These are phyloP conservation scores for Rutstroemia sydowiana DNA, from an alignment of 2,329 filamentous ascomycete genomes.

Conservation along the genomic window DNA sequence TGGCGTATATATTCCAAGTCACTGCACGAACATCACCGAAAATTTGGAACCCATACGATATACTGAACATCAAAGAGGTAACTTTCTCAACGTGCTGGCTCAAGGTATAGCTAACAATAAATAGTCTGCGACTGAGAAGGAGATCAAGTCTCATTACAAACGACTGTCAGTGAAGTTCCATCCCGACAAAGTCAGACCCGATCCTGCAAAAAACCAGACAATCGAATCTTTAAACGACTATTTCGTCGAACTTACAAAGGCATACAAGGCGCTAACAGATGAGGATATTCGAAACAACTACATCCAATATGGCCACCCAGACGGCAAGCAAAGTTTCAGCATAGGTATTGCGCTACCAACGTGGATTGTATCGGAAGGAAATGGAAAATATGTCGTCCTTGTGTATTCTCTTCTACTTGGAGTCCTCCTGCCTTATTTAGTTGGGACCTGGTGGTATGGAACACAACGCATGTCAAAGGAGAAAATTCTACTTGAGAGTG, in stretches of 20 bases:
- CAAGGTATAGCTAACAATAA: conserved; percentile 17
- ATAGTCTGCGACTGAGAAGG: conserved; percentile 74
- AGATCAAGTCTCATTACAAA: conserved; percentile 89
- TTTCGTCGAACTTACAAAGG: conserved; percentile 94
- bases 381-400: conserved; percentile 89
- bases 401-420: conserved; percentile 85
- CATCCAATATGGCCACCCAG: conserved; percentile 89
- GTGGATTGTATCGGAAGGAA: conserved; percentile 86
- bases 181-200: conserved; percentile 84
- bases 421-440: conserved; percentile 82
- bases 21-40: conserved; percentile 66
- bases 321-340: conserved; percentile 96
- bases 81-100: background rate
- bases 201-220: conserved; percentile 83
- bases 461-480: conserved; percentile 90
- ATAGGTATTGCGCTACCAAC: conserved; percentile 94
- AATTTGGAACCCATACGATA: conserved; percentile 96
- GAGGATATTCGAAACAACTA: conserved; percentile 97
- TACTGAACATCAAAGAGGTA: conserved; percentile 78
- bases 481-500: conserved; percentile 84
- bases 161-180: conserved; percentile 79
- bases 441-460: conserved; percentile 98
- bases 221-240: conserved; percentile 73
- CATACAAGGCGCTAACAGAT: conserved; percentile 95
- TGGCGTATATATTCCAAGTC: conserved; percentile 83